Conservation (phyloP, 2,329 filamentous ascomycete species). For the Neofusicoccum umdonicola region DNA sequence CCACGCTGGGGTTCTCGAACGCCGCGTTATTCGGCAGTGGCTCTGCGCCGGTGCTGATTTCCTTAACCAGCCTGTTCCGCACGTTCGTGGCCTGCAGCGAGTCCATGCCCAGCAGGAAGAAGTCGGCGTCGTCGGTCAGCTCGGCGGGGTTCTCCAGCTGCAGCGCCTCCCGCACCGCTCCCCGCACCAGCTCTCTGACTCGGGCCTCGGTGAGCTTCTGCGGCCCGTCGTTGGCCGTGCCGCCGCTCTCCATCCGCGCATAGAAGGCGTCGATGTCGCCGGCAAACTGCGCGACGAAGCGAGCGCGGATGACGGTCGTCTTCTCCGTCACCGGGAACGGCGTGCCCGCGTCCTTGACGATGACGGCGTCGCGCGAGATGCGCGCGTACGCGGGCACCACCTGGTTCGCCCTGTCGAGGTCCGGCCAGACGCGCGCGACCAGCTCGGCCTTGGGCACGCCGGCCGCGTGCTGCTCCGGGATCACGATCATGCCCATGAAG, state of each 20-base stretch:
- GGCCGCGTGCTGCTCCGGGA: background rate
- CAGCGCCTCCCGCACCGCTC: background rate
- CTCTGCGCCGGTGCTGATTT: slow-evolving; percentile 46
- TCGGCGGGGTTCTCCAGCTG: slow-evolving; percentile 47
- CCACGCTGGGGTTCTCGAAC: slow-evolving; percentile 54
- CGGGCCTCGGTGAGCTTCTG: slow-evolving; percentile 23
- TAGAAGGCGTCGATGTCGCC: slow-evolving; percentile 48
- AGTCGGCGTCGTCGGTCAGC: slow-evolving; percentile 55
- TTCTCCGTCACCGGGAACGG: slow-evolving; percentile 25
- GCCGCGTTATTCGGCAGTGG: slow-evolving; percentile 53
- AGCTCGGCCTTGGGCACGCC: background rate
- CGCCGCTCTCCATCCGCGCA: slow-evolving; percentile 18
- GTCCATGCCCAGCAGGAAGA: slow-evolving; percentile 60
- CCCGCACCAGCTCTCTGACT: slow-evolving; percentile 24
- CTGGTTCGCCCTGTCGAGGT: background rate
- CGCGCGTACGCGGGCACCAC: slow-evolving; percentile 1
- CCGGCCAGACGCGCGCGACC: background rate
- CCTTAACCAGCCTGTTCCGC: slow-evolving; percentile 51
- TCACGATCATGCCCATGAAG: background rate
- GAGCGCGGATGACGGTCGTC: slow-evolving; percentile 52
- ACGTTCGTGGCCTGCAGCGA: slow-evolving; percentile 58
- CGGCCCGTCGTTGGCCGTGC: slow-evolving; percentile 5
- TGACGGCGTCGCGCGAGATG: background rate
- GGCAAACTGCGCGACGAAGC: slow-evolving; percentile 48
- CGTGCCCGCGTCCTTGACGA: background rate